These are phyloP conservation scores for Eucalyptus albens DNA, from an alignment of 345 rosid species.

Conservation along the genomic window DNA sequence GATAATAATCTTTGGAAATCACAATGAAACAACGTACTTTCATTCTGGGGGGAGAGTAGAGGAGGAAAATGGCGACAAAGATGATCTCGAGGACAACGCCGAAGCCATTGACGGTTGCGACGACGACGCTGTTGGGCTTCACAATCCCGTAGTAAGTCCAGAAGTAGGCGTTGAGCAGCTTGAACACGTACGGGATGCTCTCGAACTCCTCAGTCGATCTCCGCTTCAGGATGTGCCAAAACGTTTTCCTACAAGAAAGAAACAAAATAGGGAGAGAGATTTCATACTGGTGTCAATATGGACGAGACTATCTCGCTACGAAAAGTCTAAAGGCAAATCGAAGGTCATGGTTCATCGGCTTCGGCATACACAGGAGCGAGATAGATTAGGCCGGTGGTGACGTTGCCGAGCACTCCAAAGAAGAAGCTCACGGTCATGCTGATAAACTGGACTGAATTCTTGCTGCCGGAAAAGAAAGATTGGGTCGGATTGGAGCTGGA, in stretches of 20 bases:
- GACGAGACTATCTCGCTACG: background rate
- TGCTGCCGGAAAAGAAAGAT: background rate
- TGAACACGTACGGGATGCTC: slow-evolving; percentile 55
- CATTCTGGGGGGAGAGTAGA: slow-evolving; percentile 39
- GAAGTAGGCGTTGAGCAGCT: slow-evolving; percentile 40
- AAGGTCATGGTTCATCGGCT: background rate
- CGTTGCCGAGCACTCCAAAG: slow-evolving; percentile 28
- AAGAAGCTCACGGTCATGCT: slow-evolving; percentile 6
- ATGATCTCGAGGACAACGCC: slow-evolving; percentile 43
- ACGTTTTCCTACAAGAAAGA: slow-evolving; percentile 29
- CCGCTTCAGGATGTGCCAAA: slow-evolving; percentile 51
- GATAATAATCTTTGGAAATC: background rate
- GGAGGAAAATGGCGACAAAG: slow-evolving; percentile 42
- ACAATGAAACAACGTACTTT: slow-evolving; percentile 9
- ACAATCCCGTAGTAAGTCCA: slow-evolving; percentile 75
- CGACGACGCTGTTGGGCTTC: slow-evolving; percentile 55
- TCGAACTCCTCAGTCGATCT: slow-evolving; percentile 75
- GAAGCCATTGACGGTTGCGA: slow-evolving; percentile 74
- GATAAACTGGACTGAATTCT: background rate
- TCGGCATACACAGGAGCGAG: slow-evolving; percentile 60
- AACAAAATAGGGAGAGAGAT: background rate
- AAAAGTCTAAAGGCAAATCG: background rate
- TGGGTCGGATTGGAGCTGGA: background rate
- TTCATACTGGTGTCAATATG: background rate
- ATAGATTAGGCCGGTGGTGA: slow-evolving; percentile 58